Conservation (phyloP, 2,329 filamentous ascomycete species). For the Fusarium sambucinum region DNA sequence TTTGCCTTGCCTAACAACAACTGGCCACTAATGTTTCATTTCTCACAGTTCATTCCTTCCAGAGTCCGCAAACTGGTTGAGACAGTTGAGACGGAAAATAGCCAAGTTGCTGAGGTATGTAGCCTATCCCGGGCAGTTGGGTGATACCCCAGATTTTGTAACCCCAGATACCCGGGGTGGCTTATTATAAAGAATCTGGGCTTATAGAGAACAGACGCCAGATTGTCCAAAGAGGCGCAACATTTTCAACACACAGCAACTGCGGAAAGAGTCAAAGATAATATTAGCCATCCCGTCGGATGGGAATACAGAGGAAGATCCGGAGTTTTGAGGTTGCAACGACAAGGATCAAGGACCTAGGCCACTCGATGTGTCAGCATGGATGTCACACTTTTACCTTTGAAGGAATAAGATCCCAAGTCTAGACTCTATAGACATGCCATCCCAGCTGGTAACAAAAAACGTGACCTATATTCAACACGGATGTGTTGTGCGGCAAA, state of each 20-base stretch:
- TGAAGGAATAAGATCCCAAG: conserved; percentile 6
- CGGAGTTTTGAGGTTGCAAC: conserved; percentile 15
- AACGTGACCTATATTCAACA: conserved; percentile 26
- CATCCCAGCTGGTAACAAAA: conserved; percentile 12
- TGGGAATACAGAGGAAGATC: conserved; percentile 9
- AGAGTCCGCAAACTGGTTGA: conserved; percentile 1
- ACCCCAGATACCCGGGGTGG: conserved; percentile 4
- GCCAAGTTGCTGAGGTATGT: not conserved
- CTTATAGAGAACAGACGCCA: conserved; percentile 1
- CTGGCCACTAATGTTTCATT: conserved; percentile 12
- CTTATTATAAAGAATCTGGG: not conserved
- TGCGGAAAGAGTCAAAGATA: conserved; percentile 1
- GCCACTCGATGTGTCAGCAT: conserved; percentile 27
- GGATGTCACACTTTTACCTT: conserved; percentile 25
- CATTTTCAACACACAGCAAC: not conserved
- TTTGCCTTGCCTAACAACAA: not conserved
- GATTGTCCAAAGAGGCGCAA: conserved; percentile 18
- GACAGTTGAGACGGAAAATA: conserved; percentile 3
- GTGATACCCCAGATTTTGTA: conserved; percentile 26
- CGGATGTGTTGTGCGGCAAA: not conserved
- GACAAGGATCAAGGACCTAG: conserved; percentile 26
- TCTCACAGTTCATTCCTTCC: not conserved
- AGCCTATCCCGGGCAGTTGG: conserved; percentile 4
- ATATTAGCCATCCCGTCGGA: not conserved
- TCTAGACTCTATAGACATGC: conserved; percentile 9